These are phyloP conservation scores for Rhodomyrtus tomentosa DNA, from an alignment of 345 rosid genomes.

Conservation along the genomic window DNA sequence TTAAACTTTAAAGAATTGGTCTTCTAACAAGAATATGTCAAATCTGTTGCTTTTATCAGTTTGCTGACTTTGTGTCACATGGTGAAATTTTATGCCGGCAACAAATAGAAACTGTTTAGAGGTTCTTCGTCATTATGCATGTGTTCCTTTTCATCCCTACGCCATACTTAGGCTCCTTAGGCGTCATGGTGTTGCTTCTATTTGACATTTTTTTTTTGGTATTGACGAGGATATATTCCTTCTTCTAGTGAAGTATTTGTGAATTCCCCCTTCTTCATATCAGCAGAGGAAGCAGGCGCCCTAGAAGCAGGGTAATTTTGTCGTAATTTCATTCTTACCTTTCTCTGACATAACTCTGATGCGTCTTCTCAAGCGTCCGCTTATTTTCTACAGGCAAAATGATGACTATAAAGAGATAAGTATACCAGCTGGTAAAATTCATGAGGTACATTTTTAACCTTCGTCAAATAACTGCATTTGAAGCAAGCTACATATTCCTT, in stretches of 20 bases:
- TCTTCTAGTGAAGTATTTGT: conserved; percentile 74
- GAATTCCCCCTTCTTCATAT: conserved; percentile 88
- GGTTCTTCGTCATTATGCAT: not conserved
- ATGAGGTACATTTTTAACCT: conserved; percentile 46
- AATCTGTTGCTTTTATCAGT: not conserved
- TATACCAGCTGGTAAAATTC: conserved; percentile 65
- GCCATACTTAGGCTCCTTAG: too few relatives aligned
- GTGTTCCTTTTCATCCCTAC: not conserved
- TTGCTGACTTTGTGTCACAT: not conserved
- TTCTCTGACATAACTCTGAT: not conserved
- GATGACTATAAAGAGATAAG: conserved; percentile 84
- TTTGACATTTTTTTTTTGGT: not conserved
- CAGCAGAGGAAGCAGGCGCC: conserved; percentile 73
- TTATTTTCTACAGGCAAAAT: conserved; percentile 37
- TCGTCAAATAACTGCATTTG: not conserved
- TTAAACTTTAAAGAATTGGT: not conserved
- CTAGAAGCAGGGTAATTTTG: conserved; percentile 40
- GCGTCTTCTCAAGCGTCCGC: not conserved
- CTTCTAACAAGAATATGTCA: not conserved
- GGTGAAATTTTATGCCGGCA: not conserved
- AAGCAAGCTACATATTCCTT: not conserved
- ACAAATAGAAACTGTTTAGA: not conserved
- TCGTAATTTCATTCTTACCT: not conserved
- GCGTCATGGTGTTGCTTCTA: not conserved
- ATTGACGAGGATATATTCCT: not conserved